phyloP scores from a whole-genome alignment of 305 asterid species.

The Rubia balearica region DNA sequence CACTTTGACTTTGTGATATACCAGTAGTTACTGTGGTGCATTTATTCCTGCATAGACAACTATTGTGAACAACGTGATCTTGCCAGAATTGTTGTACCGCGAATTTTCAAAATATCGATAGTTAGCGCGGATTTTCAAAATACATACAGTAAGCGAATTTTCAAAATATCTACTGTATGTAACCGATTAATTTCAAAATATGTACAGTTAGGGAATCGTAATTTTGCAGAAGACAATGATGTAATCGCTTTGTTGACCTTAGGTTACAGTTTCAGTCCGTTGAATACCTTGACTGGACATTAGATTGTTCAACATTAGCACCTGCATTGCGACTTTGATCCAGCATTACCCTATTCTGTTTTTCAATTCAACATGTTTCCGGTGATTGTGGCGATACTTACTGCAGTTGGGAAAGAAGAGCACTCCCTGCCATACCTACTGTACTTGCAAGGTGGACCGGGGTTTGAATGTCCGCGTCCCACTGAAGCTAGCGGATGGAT shows the following conservation, averaged over 20 bases:
- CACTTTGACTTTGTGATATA: background rate
- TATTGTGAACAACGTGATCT: too few species aligned
- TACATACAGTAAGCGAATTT: background rate
- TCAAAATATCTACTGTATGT: too few species aligned
- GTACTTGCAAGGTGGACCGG: constrained; percentile 86
- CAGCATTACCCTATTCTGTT: background rate
- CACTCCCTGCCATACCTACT: constrained; percentile 54
- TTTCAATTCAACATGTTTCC: background rate
- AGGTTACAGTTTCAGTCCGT: background rate
- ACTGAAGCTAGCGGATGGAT: constrained; percentile 93
- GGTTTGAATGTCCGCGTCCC: constrained; percentile 76
- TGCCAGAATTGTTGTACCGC: too few species aligned
- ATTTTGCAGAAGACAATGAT: too few species aligned
- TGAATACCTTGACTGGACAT: background rate
- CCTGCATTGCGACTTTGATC: background rate
- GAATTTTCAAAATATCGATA: too few species aligned
- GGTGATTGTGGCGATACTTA: constrained; percentile 6
- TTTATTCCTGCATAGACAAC: background rate
- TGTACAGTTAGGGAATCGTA: background rate
- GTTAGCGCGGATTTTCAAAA: background rate
- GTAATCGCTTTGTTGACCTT: background rate
- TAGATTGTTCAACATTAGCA: background rate
- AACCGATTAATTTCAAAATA: background rate
- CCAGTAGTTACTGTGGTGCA: background rate
- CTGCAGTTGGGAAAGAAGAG: constrained; percentile 85